These are phyloP conservation scores for Scleroderma bovista DNA, from an alignment of 768 basidiomycete species.

Conservation along the genomic window DNA sequence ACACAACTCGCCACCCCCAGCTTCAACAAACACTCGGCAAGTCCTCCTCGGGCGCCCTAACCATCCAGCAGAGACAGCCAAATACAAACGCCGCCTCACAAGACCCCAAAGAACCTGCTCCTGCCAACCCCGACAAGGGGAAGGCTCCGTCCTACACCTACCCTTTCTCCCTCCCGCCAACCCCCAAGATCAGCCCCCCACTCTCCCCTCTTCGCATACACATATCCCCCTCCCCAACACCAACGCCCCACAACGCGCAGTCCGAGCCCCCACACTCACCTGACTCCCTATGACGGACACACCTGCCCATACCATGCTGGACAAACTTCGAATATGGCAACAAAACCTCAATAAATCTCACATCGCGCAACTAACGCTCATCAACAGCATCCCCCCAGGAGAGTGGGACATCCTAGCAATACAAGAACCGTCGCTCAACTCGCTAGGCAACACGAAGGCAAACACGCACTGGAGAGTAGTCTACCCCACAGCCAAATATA, in stretches of 20 bases:
- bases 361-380: constrained; percentile 6
- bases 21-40: not conserved
- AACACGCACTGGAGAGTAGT: constrained; percentile 9
- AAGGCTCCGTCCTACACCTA: no score
- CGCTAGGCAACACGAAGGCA: constrained; percentile 8
- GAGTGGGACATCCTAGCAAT: constrained; percentile 30
- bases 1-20: not conserved
- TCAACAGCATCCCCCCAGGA: not conserved
- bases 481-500: constrained; percentile 15
- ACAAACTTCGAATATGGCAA: constrained; percentile 18
- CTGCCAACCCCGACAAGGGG: not conserved
- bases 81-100: no score
- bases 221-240: no score
- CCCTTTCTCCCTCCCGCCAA: no score
- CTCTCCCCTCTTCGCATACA: no score
- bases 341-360: constrained; percentile 25
- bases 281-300: not conserved
- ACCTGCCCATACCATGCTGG: not conserved
- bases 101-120: no score
- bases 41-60: no score
- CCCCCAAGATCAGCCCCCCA: no score
- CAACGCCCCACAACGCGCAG: no score
- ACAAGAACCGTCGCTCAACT: constrained; percentile 36
- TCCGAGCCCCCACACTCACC: not conserved
- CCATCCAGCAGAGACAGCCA: not conserved